phyloP scores from a whole-genome alignment of 2,329 filamentous ascomycete species.

The Cladosporium austrohemisphaericum region DNA sequence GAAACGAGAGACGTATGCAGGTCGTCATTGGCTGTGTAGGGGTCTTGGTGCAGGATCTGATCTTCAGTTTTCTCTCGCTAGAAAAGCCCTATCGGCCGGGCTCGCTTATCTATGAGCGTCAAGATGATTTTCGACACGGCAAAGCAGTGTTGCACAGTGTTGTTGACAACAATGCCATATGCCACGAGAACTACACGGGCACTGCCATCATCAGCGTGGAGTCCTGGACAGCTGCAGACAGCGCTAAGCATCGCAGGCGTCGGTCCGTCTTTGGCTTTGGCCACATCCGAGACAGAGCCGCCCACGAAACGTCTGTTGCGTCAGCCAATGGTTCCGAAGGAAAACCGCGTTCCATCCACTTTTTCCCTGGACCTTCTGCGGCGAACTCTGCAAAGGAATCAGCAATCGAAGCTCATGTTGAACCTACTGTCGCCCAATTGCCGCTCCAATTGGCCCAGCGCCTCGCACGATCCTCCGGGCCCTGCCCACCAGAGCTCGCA shows the following conservation, averaged over 20 bases:
- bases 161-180: not conserved
- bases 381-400: constrained; percentile 16
- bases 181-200: too few relatives aligned
- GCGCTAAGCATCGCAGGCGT: not conserved
- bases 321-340: constrained; percentile 4
- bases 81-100: too few relatives aligned
- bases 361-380: constrained; percentile 12
- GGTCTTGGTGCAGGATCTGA: too few relatives aligned
- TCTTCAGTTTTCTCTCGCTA: too few relatives aligned
- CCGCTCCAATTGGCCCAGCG: not conserved
- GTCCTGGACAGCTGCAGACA: not conserved
- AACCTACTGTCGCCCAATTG: not conserved
- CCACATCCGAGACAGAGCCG: constrained; percentile 9
- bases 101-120: too few relatives aligned
- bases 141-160: too few relatives aligned
- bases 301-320: not conserved
- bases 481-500: not conserved
- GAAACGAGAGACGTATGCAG: not conserved
- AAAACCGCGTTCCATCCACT: constrained; percentile 10
- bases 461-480: not conserved
- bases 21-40: not conserved
- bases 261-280: constrained; percentile 1
- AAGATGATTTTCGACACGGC: too few relatives aligned
- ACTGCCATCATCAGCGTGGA: too few relatives aligned
- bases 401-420: not conserved